phyloP scores from a whole-genome alignment of 305 asterid genomes.

The Ilex paraguariensis region DNA sequence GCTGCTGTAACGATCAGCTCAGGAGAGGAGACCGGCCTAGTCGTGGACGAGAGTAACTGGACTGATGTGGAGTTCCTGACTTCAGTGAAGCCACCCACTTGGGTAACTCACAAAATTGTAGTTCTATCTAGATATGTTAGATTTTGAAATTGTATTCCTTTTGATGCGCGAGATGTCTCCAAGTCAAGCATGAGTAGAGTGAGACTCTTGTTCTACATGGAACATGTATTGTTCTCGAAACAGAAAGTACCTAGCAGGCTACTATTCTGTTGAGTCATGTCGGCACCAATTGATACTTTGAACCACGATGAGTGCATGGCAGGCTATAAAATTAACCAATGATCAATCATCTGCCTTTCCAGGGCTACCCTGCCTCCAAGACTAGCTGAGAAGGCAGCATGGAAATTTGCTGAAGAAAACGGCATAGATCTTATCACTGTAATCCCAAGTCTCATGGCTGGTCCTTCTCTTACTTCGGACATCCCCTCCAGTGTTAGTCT shows the following conservation, averaged over 20 bases:
- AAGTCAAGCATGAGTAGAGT: not conserved
- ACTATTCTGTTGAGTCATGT: too few species aligned
- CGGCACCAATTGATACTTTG: too few species aligned
- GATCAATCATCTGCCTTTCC: too few species aligned
- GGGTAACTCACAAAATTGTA: slow-evolving; percentile 9
- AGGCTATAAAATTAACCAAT: too few species aligned
- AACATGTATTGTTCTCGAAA: too few species aligned
- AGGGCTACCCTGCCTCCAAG: slow-evolving; percentile 25
- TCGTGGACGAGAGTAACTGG: slow-evolving; percentile 18
- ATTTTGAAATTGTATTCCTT: too few species aligned
- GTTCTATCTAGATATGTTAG: too few species aligned
- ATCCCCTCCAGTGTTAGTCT: slow-evolving; percentile 15
- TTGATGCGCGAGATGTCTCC: not conserved
- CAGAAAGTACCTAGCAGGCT: too few species aligned
- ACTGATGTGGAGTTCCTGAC: slow-evolving; percentile 16
- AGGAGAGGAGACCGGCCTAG: slow-evolving; percentile 1
- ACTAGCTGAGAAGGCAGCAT: slow-evolving; percentile 23
- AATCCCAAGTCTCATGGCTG: slow-evolving; percentile 16
- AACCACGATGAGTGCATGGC: too few species aligned
- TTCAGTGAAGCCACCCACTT: slow-evolving; percentile 17
- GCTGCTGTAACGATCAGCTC: slow-evolving; percentile 17
- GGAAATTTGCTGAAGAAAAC: slow-evolving; percentile 22
- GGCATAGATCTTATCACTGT: slow-evolving; percentile 14
- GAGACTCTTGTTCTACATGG: too few species aligned
- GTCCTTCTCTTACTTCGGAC: slow-evolving; percentile 12